Evolutionary conservation across 345 rosid genomes (phyloP), one percentile per base, ranked within the genome.

Genomic region (Aquilaria yunnanensis): DNA sequence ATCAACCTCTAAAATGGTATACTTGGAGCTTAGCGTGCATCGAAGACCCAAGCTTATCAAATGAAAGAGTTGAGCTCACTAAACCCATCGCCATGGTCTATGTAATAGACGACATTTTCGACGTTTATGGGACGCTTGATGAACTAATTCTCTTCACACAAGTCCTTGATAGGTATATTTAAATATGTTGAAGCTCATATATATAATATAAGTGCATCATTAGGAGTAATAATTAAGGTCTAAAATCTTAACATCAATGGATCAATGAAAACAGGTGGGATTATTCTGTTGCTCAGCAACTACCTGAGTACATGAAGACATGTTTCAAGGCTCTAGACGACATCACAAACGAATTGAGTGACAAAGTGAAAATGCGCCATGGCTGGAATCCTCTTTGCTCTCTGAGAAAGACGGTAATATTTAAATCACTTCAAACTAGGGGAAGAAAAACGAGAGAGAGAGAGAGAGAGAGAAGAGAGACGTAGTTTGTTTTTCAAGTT

Each of bases 31-130:
- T 70, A 71, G 77, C 72, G 9, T 61, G 52, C 57, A 81, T 85
- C 48, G 51, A 57, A 16, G 76, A 82, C 60, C 85, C 81, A 48
- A 74, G 47, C 14, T 62, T 75, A 58, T 74, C 75, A 4, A 67
- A 77, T 32, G 68, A 70, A 60, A 73, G 88, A 54, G 57, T 83
- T 37, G 80, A 77, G 14, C 71, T 79, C 41, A 67, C 83, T n/a
- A 81, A 79, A 71, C 62, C 73, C 3, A 74, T 81, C 61, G 79
- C 88, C 32, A 74, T 85, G n/a, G 55, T 85, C 55, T 83, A 79
- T 60, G 31, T 81, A 45, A 71, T 81, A 2, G 86, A 85, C 53
- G 86, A 85, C 61, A 70, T 83, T 54, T 85, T 79, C 5, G 76
- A 83, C 53, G 75, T 79, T 32, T 56, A 63, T 31, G 81, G 81